These are phyloP conservation scores for Stenocarpella maydis DNA, from an alignment of 2,329 filamentous ascomycete species.

Conservation along the genomic window DNA sequence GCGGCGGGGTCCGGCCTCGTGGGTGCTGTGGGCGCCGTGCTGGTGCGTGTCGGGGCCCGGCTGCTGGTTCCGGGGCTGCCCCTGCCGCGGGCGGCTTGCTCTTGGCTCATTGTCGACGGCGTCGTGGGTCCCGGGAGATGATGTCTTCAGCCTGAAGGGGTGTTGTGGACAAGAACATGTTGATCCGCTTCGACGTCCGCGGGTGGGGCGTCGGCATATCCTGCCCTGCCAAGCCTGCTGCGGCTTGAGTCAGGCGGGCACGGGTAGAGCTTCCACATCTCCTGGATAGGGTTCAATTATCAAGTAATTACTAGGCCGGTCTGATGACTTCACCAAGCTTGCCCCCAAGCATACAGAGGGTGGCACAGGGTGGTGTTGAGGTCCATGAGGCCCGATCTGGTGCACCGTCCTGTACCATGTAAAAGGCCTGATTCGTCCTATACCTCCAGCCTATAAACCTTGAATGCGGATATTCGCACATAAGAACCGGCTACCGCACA, in stretches of 20 bases:
- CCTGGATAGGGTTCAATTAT: background rate
- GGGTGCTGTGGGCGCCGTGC: background rate
- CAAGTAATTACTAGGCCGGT: background rate
- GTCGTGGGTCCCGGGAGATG: too few relatives aligned
- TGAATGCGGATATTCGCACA: too few relatives aligned
- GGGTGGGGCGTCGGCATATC: slow-evolving; percentile 7
- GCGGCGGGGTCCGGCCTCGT: background rate
- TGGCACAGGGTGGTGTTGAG: too few relatives aligned
- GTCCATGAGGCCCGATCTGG: too few relatives aligned
- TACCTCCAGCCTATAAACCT: too few relatives aligned
- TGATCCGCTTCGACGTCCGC: background rate
- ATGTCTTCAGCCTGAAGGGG: too few relatives aligned
- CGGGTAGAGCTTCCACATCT: background rate
- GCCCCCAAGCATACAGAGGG: too few relatives aligned
- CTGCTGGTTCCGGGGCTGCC: background rate
- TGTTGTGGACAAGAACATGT: too few relatives aligned
- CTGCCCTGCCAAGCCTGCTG: background rate
- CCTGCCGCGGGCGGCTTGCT: background rate
- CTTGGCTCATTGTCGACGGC: background rate
- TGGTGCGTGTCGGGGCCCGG: background rate
- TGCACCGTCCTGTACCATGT: too few relatives aligned
- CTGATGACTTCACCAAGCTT: slow-evolving; percentile 17
- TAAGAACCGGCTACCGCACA: too few relatives aligned
- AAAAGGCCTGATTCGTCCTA: too few relatives aligned
- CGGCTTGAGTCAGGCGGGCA: too few relatives aligned